Percentiles rank a stretch among this genome's conserved stretches.
phyloP scores from a whole-genome alignment of 1,284 basidiomycete species.

The Moesziomyces sp. region DNA sequence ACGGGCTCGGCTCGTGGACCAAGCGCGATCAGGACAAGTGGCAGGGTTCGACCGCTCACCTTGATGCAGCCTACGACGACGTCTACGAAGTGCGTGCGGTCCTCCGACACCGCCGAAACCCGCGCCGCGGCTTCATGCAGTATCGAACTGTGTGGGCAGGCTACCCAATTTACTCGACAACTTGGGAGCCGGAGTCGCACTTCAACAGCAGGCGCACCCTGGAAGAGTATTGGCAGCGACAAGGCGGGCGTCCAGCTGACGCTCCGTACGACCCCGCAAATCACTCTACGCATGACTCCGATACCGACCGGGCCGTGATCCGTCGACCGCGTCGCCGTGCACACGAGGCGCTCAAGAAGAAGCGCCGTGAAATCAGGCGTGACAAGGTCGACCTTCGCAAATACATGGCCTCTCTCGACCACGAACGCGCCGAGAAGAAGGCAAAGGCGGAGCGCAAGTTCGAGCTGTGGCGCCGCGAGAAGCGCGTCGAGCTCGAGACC shows the following conservation, averaged over 20 bases:
- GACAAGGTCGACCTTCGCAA: slow-evolving; percentile 26
- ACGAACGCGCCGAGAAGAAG: slow-evolving; percentile 4
- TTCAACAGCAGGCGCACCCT: slow-evolving; percentile 26
- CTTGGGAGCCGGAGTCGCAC: slow-evolving; percentile 36
- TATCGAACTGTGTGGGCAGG: slow-evolving; percentile 39
- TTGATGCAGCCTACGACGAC: slow-evolving; percentile 35
- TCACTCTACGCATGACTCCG: slow-evolving; percentile 25
- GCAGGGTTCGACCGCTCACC: slow-evolving; percentile 30
- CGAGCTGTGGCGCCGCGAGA: slow-evolving; percentile 14
- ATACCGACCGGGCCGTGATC: slow-evolving; percentile 31
- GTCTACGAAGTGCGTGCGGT: slow-evolving; percentile 28
- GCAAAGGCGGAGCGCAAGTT: slow-evolving; percentile 13
- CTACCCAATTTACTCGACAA: slow-evolving; percentile 36
- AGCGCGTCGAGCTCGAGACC: slow-evolving; percentile 14
- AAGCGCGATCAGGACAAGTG: slow-evolving; percentile 28
- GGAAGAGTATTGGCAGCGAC: slow-evolving; percentile 35
- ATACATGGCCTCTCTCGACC: slow-evolving; percentile 21
- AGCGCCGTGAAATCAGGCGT: slow-evolving; percentile 25
- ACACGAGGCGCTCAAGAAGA: slow-evolving; percentile 34
- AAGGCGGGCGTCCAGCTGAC: slow-evolving; percentile 34
- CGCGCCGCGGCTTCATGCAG: slow-evolving; percentile 33
- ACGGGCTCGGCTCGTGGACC: slow-evolving; percentile 30
- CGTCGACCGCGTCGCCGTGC: slow-evolving; percentile 34
- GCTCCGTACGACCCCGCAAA: slow-evolving; percentile 1
- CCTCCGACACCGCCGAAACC: slow-evolving; percentile 36